phyloP scores from a whole-genome alignment of 1,284 basidiomycete species.

The Irpex sp. region DNA sequence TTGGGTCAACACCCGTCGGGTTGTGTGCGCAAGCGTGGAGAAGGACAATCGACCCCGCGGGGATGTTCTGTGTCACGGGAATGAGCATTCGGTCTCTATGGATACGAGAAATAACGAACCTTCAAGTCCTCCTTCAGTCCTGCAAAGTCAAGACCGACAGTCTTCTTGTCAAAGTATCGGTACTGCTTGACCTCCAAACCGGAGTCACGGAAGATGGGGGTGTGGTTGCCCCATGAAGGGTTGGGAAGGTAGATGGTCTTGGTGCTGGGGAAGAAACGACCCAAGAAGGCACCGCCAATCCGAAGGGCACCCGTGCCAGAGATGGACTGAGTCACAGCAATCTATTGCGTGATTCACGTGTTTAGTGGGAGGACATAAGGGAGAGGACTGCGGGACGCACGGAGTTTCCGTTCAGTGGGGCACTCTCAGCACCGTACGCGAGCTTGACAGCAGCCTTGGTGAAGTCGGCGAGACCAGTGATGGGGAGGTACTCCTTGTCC shows the following conservation, averaged over 20 bases:
- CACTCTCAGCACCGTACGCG: conserved; percentile 86
- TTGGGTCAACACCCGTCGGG: conserved; percentile 97
- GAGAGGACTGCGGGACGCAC: conserved; percentile 43
- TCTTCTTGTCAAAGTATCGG: conserved; percentile 93
- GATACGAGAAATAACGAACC: conserved; percentile 36
- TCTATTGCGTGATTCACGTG: conserved; percentile 38
- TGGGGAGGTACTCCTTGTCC: conserved; percentile 99
- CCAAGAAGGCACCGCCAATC: conserved; percentile 93
- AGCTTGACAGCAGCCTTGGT: conserved; percentile 88
- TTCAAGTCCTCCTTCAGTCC: conserved; percentile 87
- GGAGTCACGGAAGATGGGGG: conserved; percentile 83
- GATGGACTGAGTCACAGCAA: conserved; percentile 94
- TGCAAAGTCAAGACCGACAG: conserved; percentile 91
- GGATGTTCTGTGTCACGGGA: conserved; percentile 52
- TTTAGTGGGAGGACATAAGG: conserved; percentile 10
- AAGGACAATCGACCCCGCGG: conserved; percentile 78
- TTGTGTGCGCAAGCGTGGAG: conserved; percentile 97
- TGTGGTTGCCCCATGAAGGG: conserved; percentile 99
- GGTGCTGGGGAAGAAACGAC: conserved; percentile 83
- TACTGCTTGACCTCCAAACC: conserved; percentile 93
- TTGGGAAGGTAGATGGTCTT: conserved; percentile 93
- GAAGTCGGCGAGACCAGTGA: conserved; percentile 88
- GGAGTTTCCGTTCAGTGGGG: conserved; percentile 70
- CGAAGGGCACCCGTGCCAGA: conserved; percentile 98
- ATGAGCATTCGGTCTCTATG: background rate